Percentiles rank a stretch among this genome's conserved stretches.
These are phyloP conservation scores for Pulveroboletus sp. DNA, from an alignment of 768 basidiomycete species.

Conservation along the genomic window DNA sequence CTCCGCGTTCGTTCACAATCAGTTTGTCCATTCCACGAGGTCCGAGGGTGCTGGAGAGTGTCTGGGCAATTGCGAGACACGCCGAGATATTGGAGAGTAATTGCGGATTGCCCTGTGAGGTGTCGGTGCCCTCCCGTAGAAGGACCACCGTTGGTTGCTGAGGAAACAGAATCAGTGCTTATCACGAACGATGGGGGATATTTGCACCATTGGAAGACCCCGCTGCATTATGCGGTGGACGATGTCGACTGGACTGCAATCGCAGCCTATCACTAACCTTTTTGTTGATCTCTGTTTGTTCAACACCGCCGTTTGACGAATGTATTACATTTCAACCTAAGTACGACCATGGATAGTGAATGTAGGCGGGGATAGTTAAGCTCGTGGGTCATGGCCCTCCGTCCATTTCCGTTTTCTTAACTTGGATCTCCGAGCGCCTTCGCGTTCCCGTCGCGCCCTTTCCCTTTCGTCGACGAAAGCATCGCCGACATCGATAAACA, in stretches of 20 bases:
- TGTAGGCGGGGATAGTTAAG: not conserved
- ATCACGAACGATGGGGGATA: not conserved
- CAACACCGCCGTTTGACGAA: not conserved
- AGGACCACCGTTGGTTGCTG: constrained; percentile 98
- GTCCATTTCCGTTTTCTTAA: constrained; percentile 30
- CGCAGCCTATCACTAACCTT: constrained; percentile 1
- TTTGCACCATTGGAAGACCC: constrained; percentile 66
- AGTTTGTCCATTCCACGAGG: constrained; percentile 99
- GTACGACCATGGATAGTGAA: not conserved
- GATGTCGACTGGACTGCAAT: constrained; percentile 9
- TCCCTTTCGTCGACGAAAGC: constrained; percentile 61
- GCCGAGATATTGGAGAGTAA: constrained; percentile 94
- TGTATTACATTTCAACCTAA: not conserved
- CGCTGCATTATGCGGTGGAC: constrained; percentile 67
- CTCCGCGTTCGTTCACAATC: constrained; percentile 88
- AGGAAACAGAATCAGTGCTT: constrained; percentile 15
- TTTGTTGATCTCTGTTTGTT: constrained; percentile 23
- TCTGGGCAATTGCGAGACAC: constrained; percentile 90
- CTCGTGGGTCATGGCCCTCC: constrained; percentile 5
- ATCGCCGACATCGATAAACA: constrained; percentile 71
- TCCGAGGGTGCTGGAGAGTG: constrained; percentile 91
- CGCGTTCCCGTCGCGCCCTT: constrained; percentile 44
- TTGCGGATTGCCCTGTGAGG: constrained; percentile 90
- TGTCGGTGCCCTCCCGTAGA: constrained; percentile 93
- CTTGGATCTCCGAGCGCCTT: constrained; percentile 44